These are phyloP conservation scores for Barnettozyma hawaiiensis DNA, from an alignment of 1,139 yeast genomes.

Conservation along the genomic window DNA sequence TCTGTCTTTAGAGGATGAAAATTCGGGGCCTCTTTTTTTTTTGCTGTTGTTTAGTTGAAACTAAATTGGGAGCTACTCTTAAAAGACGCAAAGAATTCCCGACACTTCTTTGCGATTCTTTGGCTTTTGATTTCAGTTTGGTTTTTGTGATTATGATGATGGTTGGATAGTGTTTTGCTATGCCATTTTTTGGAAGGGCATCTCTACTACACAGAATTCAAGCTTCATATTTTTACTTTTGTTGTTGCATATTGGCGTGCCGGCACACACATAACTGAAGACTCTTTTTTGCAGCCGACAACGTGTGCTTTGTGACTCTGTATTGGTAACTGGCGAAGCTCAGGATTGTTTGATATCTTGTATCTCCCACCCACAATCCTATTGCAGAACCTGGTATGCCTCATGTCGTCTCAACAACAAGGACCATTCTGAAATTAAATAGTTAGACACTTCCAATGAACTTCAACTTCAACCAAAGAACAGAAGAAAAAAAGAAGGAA, in stretches of 20 bases:
- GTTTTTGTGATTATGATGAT: too few relatives aligned
- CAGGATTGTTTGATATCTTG: not conserved
- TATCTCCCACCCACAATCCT: too few relatives aligned
- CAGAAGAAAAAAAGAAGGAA: too few relatives aligned
- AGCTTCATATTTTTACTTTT: too few relatives aligned
- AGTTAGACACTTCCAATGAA: slow-evolving; percentile 3
- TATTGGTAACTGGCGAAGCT: not conserved
- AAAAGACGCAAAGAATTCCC: slow-evolving; percentile 65
- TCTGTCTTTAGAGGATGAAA: slow-evolving; percentile 5
- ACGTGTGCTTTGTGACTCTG: not conserved
- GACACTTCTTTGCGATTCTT: slow-evolving; percentile 54
- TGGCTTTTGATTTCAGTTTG: slow-evolving; percentile 9
- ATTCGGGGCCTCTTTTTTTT: slow-evolving; percentile 59
- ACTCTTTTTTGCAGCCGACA: not conserved
- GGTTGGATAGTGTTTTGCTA: too few relatives aligned
- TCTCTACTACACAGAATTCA: too few relatives aligned
- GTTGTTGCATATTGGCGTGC: too few relatives aligned
- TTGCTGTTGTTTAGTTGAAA: slow-evolving; percentile 1
- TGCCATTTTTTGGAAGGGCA: too few relatives aligned
- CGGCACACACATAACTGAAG: too few relatives aligned
- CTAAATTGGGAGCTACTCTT: slow-evolving; percentile 27
- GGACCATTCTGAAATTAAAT: slow-evolving; percentile 9
- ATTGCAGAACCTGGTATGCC: not conserved
- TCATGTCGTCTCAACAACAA: not conserved
- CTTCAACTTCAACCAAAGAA: not conserved